Evolutionary conservation across 306 rosid genomes (phyloP).

Genomic region (Pueraria montana): DNA sequence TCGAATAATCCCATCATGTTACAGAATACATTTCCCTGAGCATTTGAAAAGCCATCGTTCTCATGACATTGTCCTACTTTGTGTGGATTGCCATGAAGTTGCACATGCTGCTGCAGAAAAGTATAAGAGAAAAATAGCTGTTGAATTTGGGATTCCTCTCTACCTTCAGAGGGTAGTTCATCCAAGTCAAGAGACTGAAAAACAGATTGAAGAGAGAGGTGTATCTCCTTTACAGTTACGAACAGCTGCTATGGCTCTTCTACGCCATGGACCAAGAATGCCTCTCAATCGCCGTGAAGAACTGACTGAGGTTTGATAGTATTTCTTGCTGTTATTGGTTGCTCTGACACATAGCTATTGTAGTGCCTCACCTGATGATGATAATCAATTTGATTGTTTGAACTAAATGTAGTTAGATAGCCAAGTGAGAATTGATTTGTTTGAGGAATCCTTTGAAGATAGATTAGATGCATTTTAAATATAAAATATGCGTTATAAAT

Average conservation of each 20-base stretch:
- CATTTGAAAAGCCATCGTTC: conserved; percentile 97
- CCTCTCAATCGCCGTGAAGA: conserved; percentile 81
- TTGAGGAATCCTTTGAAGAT: conserved; percentile 8
- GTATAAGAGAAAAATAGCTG: conserved; percentile 82
- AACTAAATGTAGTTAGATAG: conserved; percentile 27
- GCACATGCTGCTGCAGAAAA: conserved; percentile 98
- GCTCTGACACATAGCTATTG: conserved; percentile 27
- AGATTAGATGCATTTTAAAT: conserved; percentile 9
- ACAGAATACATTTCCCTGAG: conserved; percentile 96
- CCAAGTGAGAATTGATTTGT: not conserved
- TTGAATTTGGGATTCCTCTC: conserved; percentile 94
- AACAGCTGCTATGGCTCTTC: conserved; percentile 94
- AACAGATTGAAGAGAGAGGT: conserved; percentile 66
- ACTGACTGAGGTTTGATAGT: conserved; percentile 71
- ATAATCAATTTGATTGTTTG: conserved; percentile 25
- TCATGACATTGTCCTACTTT: conserved; percentile 94
- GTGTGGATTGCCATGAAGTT: conserved; percentile 98
- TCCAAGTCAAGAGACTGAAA: conserved; percentile 55
- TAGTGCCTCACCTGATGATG: conserved; percentile 13
- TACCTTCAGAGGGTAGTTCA: conserved; percentile 79
- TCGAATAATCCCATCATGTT: conserved; percentile 96
- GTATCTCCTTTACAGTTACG: conserved; percentile 94
- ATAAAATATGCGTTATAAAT: conserved; percentile 37
- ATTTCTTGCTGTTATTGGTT: conserved; percentile 34
- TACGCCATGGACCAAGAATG: conserved; percentile 93